Base-by-base conservation (phyloP, 257 asterid genomes). In the Nicotiana paniculata region DNA sequence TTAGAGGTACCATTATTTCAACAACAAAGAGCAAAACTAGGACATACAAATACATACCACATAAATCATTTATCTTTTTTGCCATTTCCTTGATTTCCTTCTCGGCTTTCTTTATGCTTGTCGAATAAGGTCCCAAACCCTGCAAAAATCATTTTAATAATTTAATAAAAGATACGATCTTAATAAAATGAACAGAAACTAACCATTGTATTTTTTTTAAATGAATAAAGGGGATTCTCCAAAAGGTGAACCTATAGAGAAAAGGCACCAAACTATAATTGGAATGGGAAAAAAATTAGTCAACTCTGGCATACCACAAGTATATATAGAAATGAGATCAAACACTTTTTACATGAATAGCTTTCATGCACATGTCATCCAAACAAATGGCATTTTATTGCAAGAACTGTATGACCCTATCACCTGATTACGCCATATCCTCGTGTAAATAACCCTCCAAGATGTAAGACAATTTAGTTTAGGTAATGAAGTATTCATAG, bases 91-190 rank as follows among this genome's bases (percentile, higher is more conserved):
- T 93, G 81, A 93, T 93, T 80, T 93, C 97, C 87, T 93, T 95
- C 92, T 93, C 97, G 7, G 78, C 86, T 84, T 91, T 91, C 91
- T 95, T 95, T 87, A 93, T 95, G 91, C 94, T 89, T 6, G 84
- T 88, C 0, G 96, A 92, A 83, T 95, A 95, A 80, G 98, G 97
- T 80, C 98, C 98, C 90, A 92, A 85, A 2, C 97, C 98, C 98
- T 95, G 89, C 77, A 85, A 26, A 83, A 8, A 80, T 30, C 61
- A 84, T 67, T 35, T 24, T 59, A 74, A 32, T 32, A 74, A 21
- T 74, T 28, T 51, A 48, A 15, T 48, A n/a, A 21, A 12, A 7
- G 28, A 51, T 32, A 17, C 9, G 6, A 33, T 6, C 26, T 67
- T 16, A 32, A 15, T 13, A 66, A 17, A 51, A 74, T 51, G 43